phyloP scores from a whole-genome alignment of 116 monocot species.

The Cymodocea nodosa region DNA sequence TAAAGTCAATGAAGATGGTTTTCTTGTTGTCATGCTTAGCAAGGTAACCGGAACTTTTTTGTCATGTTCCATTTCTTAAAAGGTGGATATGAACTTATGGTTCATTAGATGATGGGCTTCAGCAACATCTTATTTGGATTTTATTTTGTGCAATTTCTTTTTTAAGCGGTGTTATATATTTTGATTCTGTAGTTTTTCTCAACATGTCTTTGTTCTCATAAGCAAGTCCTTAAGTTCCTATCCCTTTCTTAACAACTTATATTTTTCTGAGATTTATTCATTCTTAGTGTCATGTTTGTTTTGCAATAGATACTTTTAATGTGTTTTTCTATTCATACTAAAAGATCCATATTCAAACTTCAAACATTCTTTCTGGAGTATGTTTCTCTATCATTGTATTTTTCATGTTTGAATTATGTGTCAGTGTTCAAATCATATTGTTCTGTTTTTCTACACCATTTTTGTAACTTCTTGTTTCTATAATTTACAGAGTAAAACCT shows the following conservation, averaged over 20 bases:
- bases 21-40: slow-evolving; percentile 99
- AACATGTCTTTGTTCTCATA: too few species aligned
- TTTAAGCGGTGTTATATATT: too few species aligned
- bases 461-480: background rate
- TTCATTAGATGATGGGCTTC: too few species aligned
- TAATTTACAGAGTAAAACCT: slow-evolving; percentile 57
- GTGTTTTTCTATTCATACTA: too few species aligned
- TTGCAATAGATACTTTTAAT: too few species aligned
- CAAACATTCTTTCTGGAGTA: too few species aligned
- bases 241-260: background rate
- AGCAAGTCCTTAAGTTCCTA: background rate
- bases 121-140: too few species aligned
- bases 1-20: slow-evolving; percentile 79
- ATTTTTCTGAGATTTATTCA: background rate
- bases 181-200: too few species aligned
- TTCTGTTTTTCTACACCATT: background rate
- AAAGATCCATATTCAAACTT: too few species aligned
- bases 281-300: background rate
- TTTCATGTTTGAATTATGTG: background rate
- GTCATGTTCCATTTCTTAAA: background rate
- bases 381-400: background rate
- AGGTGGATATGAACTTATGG: too few species aligned
- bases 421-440: background rate
- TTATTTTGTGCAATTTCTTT: too few species aligned
- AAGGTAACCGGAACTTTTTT: slow-evolving; percentile 41